Evolutionary conservation across 2,329 filamentous ascomycete species (phyloP).

Genomic region (Fusarium avenaceum): DNA sequence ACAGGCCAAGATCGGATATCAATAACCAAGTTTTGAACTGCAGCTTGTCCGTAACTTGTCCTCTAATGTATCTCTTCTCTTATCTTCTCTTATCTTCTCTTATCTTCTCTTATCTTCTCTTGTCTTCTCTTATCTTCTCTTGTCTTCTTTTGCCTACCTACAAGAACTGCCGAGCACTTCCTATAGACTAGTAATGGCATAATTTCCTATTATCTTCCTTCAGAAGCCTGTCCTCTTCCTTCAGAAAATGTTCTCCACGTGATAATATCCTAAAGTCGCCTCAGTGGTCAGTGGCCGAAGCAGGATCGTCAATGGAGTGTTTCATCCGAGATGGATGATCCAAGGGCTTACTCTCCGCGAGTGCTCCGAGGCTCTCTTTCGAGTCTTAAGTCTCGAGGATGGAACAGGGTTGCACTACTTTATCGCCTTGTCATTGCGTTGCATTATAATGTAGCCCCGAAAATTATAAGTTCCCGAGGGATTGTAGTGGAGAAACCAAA

Average conservation of each 20-base stretch:
- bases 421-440: constrained; percentile 16
- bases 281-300: constrained; percentile 11
- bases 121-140: background rate
- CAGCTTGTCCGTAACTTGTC: background rate
- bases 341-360: constrained; percentile 3
- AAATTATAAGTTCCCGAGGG: constrained; percentile 5
- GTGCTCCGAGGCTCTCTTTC: background rate
- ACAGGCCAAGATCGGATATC: constrained; percentile 14
- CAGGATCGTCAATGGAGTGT: constrained; percentile 20
- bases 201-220: constrained; percentile 6
- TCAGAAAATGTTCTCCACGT: constrained; percentile 15
- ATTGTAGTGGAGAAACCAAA: constrained; percentile 9
- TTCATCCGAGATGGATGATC: constrained; percentile 22
- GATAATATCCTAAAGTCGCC: constrained; percentile 18
- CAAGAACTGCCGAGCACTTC: too few species aligned
- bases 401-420: background rate
- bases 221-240: background rate
- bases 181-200: background rate
- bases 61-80: background rate
- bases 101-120: background rate
- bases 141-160: background rate
- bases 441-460: constrained; percentile 26
- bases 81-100: background rate
- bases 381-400: background rate
- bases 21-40: constrained; percentile 17